These are phyloP conservation scores for Aphanomyces astaci DNA, from an alignment of 352 stramenopile species.

Conservation along the genomic window DNA sequence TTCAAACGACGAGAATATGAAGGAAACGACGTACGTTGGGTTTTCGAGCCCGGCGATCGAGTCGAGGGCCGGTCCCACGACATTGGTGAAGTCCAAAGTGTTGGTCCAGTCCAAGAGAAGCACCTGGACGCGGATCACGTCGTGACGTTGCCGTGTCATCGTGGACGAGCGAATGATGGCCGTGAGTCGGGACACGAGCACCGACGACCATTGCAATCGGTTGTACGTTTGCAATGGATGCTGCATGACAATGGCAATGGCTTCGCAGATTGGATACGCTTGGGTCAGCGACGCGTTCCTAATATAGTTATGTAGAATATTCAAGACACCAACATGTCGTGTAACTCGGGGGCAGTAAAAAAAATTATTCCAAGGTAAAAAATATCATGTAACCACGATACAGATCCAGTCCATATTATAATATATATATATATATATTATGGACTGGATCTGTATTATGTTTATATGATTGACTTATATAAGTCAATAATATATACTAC, in stretches of 20 bases:
- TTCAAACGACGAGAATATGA: neutral
- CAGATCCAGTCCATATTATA: no score
- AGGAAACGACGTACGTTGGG: slow-evolving; percentile 35
- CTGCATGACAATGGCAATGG: slow-evolving; percentile 53
- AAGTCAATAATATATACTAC: no score
- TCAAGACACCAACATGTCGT: slow-evolving; percentile 21
- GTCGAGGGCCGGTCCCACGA: slow-evolving; percentile 49
- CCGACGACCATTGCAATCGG: slow-evolving; percentile 36
- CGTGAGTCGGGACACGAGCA: slow-evolving; percentile 47
- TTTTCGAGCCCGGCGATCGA: slow-evolving; percentile 55
- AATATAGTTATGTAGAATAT: neutral
- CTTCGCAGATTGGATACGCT: slow-evolving; percentile 41
- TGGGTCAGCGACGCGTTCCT: slow-evolving; percentile 46
- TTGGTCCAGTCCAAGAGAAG: slow-evolving; percentile 47
- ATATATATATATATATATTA: no score
- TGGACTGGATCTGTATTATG: no score
- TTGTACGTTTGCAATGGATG: slow-evolving; percentile 53
- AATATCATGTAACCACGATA: no score
- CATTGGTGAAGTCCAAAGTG: slow-evolving; percentile 31
- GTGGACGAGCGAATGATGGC: slow-evolving; percentile 56
- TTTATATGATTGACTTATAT: no score
- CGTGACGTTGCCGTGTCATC: slow-evolving; percentile 41
- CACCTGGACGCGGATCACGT: slow-evolving; percentile 45
- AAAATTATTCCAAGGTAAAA: no score
- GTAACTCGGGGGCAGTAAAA: no score